Percentiles rank a stretch among this genome's conserved stretches.
Evolutionary conservation across 2,329 filamentous ascomycete species (phyloP).

Genomic region (Alternaria arbusti): DNA sequence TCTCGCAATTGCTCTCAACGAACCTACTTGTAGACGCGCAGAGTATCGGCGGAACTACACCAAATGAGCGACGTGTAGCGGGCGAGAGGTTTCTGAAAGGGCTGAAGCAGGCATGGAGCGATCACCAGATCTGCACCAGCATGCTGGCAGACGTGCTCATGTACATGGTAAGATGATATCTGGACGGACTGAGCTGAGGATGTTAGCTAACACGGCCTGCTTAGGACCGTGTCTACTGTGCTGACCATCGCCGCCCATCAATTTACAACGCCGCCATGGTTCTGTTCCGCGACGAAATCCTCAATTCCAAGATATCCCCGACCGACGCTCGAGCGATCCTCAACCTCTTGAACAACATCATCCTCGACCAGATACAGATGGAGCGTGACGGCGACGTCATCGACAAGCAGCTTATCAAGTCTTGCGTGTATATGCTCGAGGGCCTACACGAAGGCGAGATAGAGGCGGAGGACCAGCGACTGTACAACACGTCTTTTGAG

Average conservation of each 20-base stretch:
- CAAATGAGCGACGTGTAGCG: constrained; percentile 77
- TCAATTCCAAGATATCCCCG: constrained; percentile 63
- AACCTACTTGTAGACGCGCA: constrained; percentile 66
- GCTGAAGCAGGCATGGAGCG: constrained; percentile 80
- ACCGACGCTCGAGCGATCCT: constrained; percentile 64
- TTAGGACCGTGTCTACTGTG: constrained; percentile 79
- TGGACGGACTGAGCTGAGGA: neutral
- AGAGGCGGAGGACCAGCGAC: constrained; percentile 77
- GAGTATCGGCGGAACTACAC: constrained; percentile 62
- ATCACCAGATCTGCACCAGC: constrained; percentile 91
- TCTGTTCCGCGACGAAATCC: constrained; percentile 84
- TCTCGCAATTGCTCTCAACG: constrained; percentile 73
- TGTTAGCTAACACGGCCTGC: constrained; percentile 24
- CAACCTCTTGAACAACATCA: constrained; percentile 77
- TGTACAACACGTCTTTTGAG: constrained; percentile 87
- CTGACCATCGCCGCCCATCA: constrained; percentile 74
- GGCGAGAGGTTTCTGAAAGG: constrained; percentile 83
- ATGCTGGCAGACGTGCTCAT: constrained; percentile 97
- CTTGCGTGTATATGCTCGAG: constrained; percentile 88
- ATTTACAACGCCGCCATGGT: constrained; percentile 87
- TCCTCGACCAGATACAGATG: constrained; percentile 91
- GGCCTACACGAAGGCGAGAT: constrained; percentile 81
- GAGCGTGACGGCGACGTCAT: constrained; percentile 90
- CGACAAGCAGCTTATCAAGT: constrained; percentile 80
- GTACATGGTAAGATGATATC: constrained; percentile 73